Percentiles rank a stretch among this genome's conserved stretches.
Evolutionary conservation across 2,329 filamentous ascomycete species (phyloP).

Genomic region (Penicillium expansum): DNA sequence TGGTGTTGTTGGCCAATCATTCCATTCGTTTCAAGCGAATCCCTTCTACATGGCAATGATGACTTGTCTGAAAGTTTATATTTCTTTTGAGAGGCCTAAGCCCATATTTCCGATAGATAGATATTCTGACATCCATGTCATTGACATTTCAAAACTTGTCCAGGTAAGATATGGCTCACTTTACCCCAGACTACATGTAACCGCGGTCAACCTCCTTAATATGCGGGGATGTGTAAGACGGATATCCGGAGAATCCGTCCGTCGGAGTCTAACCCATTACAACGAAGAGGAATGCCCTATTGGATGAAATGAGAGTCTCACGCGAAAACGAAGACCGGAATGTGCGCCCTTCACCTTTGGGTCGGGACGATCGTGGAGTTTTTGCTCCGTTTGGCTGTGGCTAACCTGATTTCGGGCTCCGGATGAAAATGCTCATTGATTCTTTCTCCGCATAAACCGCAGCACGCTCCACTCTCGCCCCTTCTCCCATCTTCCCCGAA

Average conservation of each 20-base stretch:
- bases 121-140: not conserved
- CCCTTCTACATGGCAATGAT: not conserved
- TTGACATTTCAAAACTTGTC: not conserved
- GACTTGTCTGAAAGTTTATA: not conserved
- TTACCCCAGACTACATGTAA: constrained; percentile 3
- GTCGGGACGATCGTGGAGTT: constrained; percentile 2
- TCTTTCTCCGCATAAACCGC: constrained; percentile 23
- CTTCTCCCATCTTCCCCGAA: constrained; percentile 19
- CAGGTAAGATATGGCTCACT: not conserved
- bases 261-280: constrained; percentile 13
- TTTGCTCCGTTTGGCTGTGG: constrained; percentile 9
- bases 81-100: not conserved
- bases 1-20: not conserved
- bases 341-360: not conserved
- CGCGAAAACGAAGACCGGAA: not conserved
- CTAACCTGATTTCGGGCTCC: not conserved
- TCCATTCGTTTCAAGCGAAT: not conserved
- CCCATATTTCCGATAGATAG: not conserved
- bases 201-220: not conserved
- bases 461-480: constrained; percentile 19
- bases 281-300: constrained; percentile 1
- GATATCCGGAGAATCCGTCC: constrained; percentile 20
- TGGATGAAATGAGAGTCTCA: not conserved
- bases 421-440: not conserved
- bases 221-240: constrained; percentile 15